phyloP scores from a whole-genome alignment of 805 yeast species.

The Peterozyma toletana region DNA sequence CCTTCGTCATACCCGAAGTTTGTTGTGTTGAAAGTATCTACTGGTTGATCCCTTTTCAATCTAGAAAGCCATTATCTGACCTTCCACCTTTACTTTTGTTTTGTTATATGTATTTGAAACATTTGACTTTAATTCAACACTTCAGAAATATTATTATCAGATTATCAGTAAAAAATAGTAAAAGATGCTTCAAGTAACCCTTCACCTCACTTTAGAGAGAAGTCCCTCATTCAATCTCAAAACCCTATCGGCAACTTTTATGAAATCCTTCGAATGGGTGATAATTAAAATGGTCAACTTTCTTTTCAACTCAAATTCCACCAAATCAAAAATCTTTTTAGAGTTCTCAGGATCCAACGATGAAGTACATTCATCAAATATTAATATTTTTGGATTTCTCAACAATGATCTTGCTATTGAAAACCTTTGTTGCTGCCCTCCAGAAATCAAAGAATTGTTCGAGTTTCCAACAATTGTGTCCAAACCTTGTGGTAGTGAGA shows the following conservation, averaged over 20 bases:
- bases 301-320: constrained; percentile 27
- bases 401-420: constrained; percentile 79
- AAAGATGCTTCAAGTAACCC: no score
- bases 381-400: constrained; percentile 53
- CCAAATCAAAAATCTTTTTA: constrained; percentile 37
- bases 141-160: no score
- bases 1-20: no score
- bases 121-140: no score
- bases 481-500: constrained; percentile 47
- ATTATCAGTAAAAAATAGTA: no score
- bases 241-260: constrained; percentile 47
- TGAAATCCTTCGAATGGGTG: constrained; percentile 69
- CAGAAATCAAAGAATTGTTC: constrained; percentile 49
- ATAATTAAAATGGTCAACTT: constrained; percentile 46
- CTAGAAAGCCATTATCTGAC: no score
- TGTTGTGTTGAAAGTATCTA: no score
- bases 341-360: constrained; percentile 70
- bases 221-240: constrained; percentile 42
- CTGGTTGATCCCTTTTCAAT: no score
- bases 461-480: constrained; percentile 51
- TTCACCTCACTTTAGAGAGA: constrained; percentile 36
- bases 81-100: no score
- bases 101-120: no score
- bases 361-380: constrained; percentile 88
- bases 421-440: constrained; percentile 86